Evolutionary conservation across 2,329 filamentous ascomycete species (phyloP).

Genomic region (Cladosporium velox): DNA sequence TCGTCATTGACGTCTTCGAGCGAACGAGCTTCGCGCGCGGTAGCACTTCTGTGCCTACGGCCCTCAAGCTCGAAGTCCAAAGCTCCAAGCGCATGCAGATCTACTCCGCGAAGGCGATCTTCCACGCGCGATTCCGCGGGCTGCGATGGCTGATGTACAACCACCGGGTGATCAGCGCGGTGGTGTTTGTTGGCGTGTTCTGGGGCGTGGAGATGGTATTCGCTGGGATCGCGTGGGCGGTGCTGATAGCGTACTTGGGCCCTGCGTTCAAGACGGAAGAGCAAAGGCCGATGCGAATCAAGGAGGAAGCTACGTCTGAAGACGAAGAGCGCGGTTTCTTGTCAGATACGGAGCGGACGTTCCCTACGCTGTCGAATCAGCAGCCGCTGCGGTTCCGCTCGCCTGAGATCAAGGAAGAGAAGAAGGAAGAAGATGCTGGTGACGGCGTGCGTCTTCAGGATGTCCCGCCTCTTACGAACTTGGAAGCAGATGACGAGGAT

Average conservation of each 20-base stretch:
- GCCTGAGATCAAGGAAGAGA: conserved; percentile 34
- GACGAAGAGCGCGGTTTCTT: conserved; percentile 34
- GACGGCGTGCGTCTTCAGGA: conserved; percentile 1
- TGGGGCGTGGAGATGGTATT: conserved; percentile 75
- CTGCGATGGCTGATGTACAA: conserved; percentile 85
- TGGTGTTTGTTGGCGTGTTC: conserved; percentile 69
- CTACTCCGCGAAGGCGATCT: conserved; percentile 67
- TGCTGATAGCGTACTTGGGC: conserved; percentile 50
- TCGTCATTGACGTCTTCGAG: conserved; percentile 74
- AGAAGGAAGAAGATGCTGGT: conserved; percentile 28
- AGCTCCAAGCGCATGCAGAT: conserved; percentile 70
- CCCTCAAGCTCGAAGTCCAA: conserved; percentile 67
- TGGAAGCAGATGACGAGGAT: conserved; percentile 45
- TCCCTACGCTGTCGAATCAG: conserved; percentile 50
- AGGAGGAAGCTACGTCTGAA: conserved; percentile 20
- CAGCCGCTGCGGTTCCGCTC: conserved; percentile 40
- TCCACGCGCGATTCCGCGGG: conserved; percentile 75
- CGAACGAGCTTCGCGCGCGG: conserved; percentile 64
- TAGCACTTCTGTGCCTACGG: conserved; percentile 54
- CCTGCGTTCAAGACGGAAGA: conserved; percentile 13
- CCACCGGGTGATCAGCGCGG: conserved; percentile 69
- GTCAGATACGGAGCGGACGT: conserved; percentile 52
- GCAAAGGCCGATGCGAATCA: conserved; percentile 26
- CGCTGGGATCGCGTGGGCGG: conserved; percentile 65
- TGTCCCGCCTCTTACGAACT: conserved; percentile 5